Percentiles rank a stretch among this genome's conserved stretches.
Evolutionary conservation across 306 rosid species (phyloP).

Genomic region (Rubus parviflorus): DNA sequence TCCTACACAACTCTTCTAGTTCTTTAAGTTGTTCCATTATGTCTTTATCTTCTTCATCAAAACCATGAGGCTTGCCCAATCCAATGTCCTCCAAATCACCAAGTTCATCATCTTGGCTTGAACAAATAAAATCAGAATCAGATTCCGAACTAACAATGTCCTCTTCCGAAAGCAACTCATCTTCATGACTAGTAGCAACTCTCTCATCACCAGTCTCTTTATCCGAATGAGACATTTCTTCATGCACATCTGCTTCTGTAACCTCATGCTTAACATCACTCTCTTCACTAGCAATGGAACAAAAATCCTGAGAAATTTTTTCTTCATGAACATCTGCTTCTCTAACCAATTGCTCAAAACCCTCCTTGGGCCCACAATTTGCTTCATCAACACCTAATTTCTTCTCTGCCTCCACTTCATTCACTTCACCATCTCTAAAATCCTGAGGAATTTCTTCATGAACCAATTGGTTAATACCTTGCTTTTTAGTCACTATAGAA

Average conservation of each 20-base stretch:
- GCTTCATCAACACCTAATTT: background rate
- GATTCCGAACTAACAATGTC: constrained; percentile 42
- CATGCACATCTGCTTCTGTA: background rate
- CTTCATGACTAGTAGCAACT: background rate
- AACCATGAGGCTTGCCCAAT: constrained; percentile 42
- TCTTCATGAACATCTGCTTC: constrained; percentile 27
- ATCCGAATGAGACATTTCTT: background rate
- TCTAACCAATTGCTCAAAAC: background rate
- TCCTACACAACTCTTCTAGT: constrained; percentile 32
- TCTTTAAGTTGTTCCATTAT: constrained; percentile 40
- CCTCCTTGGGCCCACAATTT: background rate
- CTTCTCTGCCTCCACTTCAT: background rate
- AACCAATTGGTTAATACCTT: no score
- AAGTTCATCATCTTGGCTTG: constrained; percentile 26
- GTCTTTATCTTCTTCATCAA: constrained; percentile 49
- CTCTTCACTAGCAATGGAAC: no score
- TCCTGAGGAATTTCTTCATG: no score
- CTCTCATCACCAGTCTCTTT: background rate
- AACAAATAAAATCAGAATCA: constrained; percentile 36
- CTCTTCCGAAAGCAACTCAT: constrained; percentile 39
- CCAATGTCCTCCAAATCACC: constrained; percentile 27
- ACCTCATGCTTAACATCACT: no score
- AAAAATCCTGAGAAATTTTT: constrained; percentile 10
- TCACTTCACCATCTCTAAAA: background rate
- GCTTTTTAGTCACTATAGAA: background rate